Evolutionary conservation across 148 eudicot species (phyloP).

Genomic region (Silene conica): DNA sequence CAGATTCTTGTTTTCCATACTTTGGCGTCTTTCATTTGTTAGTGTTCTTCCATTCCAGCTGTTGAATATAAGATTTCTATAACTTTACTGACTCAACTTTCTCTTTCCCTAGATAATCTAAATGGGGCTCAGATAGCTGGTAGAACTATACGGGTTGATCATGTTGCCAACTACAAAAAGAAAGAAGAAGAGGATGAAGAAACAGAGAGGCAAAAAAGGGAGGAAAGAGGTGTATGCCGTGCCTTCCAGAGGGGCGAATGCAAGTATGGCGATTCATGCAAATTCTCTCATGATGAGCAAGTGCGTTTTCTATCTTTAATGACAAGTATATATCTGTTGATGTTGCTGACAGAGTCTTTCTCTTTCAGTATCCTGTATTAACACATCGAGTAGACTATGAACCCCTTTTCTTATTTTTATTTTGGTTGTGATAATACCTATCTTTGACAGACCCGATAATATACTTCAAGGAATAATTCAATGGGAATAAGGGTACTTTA

Average conservation of each 20-base stretch:
- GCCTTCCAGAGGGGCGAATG: slow-evolving; percentile 91
- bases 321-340: not conserved
- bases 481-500: too few relatives aligned
- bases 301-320: slow-evolving; percentile 28
- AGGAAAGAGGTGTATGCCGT: slow-evolving; percentile 89
- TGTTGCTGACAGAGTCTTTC: not conserved
- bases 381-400: not conserved
- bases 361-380: not conserved
- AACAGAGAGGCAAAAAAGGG: slow-evolving; percentile 67
- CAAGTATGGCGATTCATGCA: slow-evolving; percentile 80
- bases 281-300: slow-evolving; percentile 83
- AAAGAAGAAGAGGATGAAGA: slow-evolving; percentile 97
- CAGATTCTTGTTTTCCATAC: slow-evolving; percentile 16
- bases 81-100: not conserved
- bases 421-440: not conserved
- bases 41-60: slow-evolving; percentile 11
- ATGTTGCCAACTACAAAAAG: slow-evolving; percentile 77
- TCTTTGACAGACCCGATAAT: not conserved
- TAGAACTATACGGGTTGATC: slow-evolving; percentile 84
- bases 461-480: not conserved
- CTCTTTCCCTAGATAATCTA: slow-evolving; percentile 56
- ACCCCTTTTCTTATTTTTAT: not conserved
- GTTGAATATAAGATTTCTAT: not conserved
- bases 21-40: not conserved
- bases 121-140: slow-evolving; percentile 85